These are phyloP conservation scores for Fusarium sp. DNA, from an alignment of 2,329 filamentous ascomycete genomes.

Conservation along the genomic window DNA sequence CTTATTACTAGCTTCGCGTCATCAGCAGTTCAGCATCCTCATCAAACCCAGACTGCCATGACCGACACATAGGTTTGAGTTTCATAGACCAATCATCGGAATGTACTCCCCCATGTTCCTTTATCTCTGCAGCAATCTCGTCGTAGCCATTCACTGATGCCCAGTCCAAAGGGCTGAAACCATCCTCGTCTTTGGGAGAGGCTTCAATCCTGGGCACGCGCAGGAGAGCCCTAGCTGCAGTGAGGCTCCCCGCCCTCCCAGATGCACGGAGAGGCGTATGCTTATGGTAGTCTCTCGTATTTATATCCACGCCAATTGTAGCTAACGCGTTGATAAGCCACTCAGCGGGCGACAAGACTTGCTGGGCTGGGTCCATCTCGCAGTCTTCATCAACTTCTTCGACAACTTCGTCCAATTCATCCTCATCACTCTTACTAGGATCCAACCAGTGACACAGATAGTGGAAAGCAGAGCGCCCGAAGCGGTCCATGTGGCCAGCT, in stretches of 20 bases:
- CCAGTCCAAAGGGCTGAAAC: background rate
- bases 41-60: background rate
- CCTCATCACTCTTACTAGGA: background rate
- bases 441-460: background rate
- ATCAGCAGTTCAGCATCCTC: background rate
- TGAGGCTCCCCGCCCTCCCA: background rate
- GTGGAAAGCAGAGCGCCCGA: background rate
- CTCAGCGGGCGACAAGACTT: background rate
- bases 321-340: background rate
- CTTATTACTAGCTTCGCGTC: background rate
- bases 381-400: background rate
- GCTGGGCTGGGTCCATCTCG: background rate
- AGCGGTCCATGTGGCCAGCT: background rate
- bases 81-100: background rate
- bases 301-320: background rate
- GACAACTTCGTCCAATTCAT: background rate
- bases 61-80: background rate
- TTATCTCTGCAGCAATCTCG: background rate
- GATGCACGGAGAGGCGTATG: background rate
- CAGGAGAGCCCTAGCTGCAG: background rate
- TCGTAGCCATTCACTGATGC: background rate
- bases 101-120: background rate
- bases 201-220: background rate
- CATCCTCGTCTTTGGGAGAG: background rate
- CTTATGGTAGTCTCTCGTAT: background rate